These are phyloP conservation scores for Pyrenophora tritici-repentis DNA, from an alignment of 2,329 filamentous ascomycete genomes.

Conservation along the genomic window DNA sequence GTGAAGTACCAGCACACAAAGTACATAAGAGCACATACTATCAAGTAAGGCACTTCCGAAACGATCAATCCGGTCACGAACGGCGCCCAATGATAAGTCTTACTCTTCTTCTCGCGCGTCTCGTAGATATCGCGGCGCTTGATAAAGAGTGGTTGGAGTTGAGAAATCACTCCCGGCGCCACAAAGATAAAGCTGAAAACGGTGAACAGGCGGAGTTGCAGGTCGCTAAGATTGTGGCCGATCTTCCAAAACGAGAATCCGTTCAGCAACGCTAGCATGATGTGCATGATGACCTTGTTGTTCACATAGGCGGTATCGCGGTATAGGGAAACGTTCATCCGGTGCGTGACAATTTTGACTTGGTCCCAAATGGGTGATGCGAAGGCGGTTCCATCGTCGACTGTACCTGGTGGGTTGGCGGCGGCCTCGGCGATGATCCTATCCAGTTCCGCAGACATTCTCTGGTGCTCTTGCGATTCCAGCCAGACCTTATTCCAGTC, in stretches of 20 bases:
- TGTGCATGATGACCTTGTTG: conserved; percentile 22
- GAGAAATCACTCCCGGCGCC: conserved; percentile 44
- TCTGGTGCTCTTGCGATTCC: conserved; percentile 36
- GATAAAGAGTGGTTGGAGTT: conserved; percentile 51
- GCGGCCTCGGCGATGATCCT: conserved; percentile 41
- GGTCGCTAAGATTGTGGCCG: conserved; percentile 32
- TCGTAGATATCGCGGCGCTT: conserved; percentile 55
- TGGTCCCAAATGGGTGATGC: conserved; percentile 17
- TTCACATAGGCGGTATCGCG: conserved; percentile 22
- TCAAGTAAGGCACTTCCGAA: conserved; percentile 69
- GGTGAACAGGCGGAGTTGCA: conserved; percentile 50
- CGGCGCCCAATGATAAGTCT: conserved; percentile 72
- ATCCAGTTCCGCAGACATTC: conserved; percentile 41
- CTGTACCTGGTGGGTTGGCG: conserved; percentile 33
- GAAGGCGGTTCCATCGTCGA: conserved; percentile 44
- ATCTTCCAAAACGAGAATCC: conserved; percentile 28
- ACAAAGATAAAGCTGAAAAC: conserved; percentile 54
- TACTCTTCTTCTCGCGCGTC: conserved; percentile 63
- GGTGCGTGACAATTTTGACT: conserved; percentile 15
- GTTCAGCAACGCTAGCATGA: conserved; percentile 13
- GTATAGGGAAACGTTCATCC: conserved; percentile 16
- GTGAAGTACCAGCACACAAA: conserved; percentile 69
- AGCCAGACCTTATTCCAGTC: conserved; percentile 35
- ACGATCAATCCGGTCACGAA: conserved; percentile 71
- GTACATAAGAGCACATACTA: conserved; percentile 65